phyloP scores from a whole-genome alignment of 768 basidiomycete species.

The Pulveroboletus sp. region DNA sequence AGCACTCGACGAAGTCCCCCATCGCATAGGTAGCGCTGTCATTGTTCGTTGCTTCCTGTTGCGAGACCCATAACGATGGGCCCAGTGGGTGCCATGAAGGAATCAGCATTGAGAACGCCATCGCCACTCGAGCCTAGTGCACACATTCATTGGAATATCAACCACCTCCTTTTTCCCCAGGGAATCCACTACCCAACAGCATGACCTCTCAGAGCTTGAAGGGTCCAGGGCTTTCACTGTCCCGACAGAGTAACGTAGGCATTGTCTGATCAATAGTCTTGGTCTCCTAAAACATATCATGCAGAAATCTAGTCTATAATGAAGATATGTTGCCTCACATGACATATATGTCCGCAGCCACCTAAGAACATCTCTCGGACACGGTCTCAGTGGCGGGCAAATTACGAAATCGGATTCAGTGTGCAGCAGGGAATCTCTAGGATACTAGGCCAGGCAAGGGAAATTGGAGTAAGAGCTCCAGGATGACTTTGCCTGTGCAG shows the following conservation, averaged over 20 bases:
- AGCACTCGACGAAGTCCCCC: slow-evolving; percentile 85
- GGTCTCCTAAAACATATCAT: slow-evolving; percentile 83
- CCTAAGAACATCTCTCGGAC: too few relatives aligned
- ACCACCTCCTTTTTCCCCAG: rapidly evolving
- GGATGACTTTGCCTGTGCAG: too few relatives aligned
- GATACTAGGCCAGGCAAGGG: too few relatives aligned
- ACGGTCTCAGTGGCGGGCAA: too few relatives aligned
- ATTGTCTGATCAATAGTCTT: slow-evolving; percentile 96
- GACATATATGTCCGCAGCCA: too few relatives aligned
- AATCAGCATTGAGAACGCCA: slow-evolving; percentile 95
- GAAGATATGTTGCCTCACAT: too few relatives aligned
- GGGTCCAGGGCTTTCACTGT: slow-evolving; percentile 87
- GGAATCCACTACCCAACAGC: slow-evolving; percentile 50
- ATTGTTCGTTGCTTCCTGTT: slow-evolving; percentile 89
- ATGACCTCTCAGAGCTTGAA: slow-evolving; percentile 95
- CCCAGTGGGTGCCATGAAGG: slow-evolving; percentile 82
- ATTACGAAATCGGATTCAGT: too few relatives aligned
- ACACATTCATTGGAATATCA: not conserved
- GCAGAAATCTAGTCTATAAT: too few relatives aligned
- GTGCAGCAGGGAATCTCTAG: too few relatives aligned
- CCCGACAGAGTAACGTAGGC: slow-evolving; percentile 85
- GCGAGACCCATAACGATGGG: slow-evolving; percentile 91
- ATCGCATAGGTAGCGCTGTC: slow-evolving; percentile 95
- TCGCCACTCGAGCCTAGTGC: slow-evolving; percentile 79
- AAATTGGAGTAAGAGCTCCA: too few relatives aligned